These are phyloP conservation scores for Solanum infundibuliforme DNA, from an alignment of 257 asterid species.

Conservation along the genomic window DNA sequence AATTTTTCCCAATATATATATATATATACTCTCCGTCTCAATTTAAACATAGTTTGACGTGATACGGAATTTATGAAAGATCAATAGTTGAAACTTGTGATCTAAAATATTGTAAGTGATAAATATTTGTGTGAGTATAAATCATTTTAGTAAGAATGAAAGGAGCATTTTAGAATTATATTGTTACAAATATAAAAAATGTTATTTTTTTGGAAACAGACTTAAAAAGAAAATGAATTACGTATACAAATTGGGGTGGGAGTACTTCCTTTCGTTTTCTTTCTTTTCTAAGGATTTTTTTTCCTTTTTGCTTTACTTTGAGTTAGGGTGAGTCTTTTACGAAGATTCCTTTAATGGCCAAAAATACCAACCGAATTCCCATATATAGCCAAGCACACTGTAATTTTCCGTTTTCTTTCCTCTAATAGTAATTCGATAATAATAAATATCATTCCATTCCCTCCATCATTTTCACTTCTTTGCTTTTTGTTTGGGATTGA, in stretches of 20 bases:
- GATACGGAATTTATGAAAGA: too few species aligned
- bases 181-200: too few species aligned
- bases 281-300: neutral
- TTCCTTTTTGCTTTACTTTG: neutral
- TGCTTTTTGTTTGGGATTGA: neutral
- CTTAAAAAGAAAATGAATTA: neutral
- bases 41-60: too few species aligned
- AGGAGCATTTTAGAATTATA: too few species aligned
- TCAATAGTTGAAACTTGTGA: too few species aligned
- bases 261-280: neutral
- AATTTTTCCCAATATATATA: neutral
- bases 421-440: neutral
- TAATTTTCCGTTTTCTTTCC: neutral
- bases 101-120: too few species aligned
- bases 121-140: too few species aligned
- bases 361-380: neutral
- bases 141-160: too few species aligned
- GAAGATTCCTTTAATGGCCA: neutral
- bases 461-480: neutral
- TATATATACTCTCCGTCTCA: neutral
- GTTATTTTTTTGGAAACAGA: too few species aligned
- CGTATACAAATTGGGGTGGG: neutral
- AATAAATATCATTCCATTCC: neutral
- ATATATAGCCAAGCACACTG: neutral
- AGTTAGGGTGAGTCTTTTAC: neutral